Conservation (phyloP, 176 grass and related monocot genomes). For the Ensete glaucum region DNA sequence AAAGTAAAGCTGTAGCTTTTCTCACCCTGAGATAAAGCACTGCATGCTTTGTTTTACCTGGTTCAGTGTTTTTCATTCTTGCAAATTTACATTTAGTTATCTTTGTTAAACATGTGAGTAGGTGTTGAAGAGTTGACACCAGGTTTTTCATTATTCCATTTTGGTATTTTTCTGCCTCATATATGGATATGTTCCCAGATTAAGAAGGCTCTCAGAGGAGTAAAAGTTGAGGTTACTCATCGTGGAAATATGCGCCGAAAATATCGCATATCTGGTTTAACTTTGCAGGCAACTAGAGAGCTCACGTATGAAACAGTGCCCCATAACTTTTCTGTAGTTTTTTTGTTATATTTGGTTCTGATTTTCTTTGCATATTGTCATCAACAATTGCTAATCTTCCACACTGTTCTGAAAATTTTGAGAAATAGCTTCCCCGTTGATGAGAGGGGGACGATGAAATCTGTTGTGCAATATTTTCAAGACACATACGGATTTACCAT, state of each 20-base stretch:
- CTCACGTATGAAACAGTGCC: conserved; percentile 43
- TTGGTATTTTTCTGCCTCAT: neutral
- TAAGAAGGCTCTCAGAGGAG: conserved; percentile 82
- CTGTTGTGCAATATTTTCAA: conserved; percentile 41
- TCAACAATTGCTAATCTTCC: conserved; percentile 9
- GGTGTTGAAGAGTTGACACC: no score
- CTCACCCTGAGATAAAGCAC: no score
- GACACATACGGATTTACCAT: conserved; percentile 34
- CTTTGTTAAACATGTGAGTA: no score
- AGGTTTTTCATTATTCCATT: no score
- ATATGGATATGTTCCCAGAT: conserved; percentile 37
- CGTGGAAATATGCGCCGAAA: conserved; percentile 85
- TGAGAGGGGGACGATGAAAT: conserved; percentile 46
- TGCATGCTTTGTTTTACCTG: no score
- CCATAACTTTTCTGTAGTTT: neutral
- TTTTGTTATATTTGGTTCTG: neutral
- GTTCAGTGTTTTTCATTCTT: no score
- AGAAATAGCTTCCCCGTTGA: conserved; percentile 68
- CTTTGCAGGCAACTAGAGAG: conserved; percentile 61
- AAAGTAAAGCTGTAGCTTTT: no score
- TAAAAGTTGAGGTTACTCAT: conserved; percentile 91
- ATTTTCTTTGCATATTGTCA: neutral
- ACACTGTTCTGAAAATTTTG: neutral
- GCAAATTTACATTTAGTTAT: no score
- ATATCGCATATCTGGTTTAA: conserved; percentile 80